phyloP scores from a whole-genome alignment of 2,329 filamentous ascomycete species.

The Fusarium nelsonii region DNA sequence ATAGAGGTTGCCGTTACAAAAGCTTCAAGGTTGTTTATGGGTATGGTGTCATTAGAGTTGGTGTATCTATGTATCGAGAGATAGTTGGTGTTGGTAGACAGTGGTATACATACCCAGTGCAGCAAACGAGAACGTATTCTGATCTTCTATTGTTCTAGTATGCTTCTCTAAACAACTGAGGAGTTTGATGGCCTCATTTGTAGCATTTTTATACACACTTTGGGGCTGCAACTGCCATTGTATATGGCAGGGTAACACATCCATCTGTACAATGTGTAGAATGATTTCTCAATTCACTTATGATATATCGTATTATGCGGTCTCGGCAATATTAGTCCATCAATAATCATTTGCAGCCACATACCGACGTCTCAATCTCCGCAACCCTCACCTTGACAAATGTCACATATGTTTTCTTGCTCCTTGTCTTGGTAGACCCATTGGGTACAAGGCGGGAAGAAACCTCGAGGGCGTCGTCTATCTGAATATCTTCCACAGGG shows the following conservation, averaged over 20 bases:
- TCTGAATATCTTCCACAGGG: not conserved
- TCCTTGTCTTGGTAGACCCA: not conserved
- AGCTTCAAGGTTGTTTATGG: not conserved
- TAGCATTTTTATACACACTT: no score
- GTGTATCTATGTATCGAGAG: not conserved
- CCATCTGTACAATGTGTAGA: not conserved
- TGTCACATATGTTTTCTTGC: not conserved
- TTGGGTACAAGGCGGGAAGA: not conserved
- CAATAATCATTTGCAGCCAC: no score
- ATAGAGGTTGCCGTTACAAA: conserved; percentile 3
- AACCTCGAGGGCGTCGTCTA: not conserved
- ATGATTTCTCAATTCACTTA: not conserved
- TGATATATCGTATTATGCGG: no score
- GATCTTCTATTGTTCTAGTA: not conserved
- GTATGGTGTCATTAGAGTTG: not conserved
- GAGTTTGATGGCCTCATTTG: no score
- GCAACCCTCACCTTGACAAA: not conserved
- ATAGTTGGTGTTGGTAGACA: not conserved
- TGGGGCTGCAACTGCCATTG: no score
- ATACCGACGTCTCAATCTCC: not conserved
- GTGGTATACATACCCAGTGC: not conserved
- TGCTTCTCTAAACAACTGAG: not conserved
- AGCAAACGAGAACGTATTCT: not conserved
- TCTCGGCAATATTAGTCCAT: no score
- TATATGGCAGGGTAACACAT: not conserved